A percentile compares a stretch with the other conserved stretches of the same genome.
These are phyloP conservation scores for Naegleria gruberi DNA, from an alignment of 208 protist genomes.

Conservation along the genomic window DNA sequence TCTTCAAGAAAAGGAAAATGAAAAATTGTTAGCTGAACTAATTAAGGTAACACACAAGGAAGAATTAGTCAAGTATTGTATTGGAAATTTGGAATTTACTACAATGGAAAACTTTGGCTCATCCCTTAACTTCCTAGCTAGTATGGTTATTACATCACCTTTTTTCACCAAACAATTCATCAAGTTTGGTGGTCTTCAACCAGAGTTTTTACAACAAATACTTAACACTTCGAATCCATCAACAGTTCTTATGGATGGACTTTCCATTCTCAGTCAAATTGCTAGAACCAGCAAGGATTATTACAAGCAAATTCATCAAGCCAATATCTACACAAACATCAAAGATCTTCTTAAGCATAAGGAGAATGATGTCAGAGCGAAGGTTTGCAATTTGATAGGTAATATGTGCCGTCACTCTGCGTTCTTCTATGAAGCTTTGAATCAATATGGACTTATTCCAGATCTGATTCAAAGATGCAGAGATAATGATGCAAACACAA, in stretches of 20 bases:
- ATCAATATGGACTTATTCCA: conserved; percentile 55
- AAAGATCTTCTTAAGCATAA: conserved; percentile 53
- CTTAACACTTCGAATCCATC: conserved; percentile 63
- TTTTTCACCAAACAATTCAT: conserved; percentile 70
- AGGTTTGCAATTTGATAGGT: conserved; percentile 83
- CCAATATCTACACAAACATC: conserved; percentile 62
- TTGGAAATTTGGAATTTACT: conserved; percentile 63
- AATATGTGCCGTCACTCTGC: conserved; percentile 84
- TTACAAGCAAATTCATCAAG: conserved; percentile 67
- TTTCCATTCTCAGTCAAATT: conserved; percentile 78
- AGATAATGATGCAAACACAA: conserved; percentile 64
- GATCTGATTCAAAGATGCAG: conserved; percentile 65
- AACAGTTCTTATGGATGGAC: conserved; percentile 62
- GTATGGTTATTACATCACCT: conserved; percentile 59
- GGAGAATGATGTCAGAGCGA: conserved; percentile 66
- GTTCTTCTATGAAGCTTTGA: conserved; percentile 75
- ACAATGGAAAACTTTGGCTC: conserved; percentile 64
- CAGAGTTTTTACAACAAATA: conserved; percentile 53
- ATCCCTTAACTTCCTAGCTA: conserved; percentile 67
- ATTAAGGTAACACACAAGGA: conserved; percentile 64
- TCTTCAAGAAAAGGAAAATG: conserved; percentile 31
- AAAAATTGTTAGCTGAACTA: conserved; percentile 52
- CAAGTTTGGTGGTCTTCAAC: conserved; percentile 65
- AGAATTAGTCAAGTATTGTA: conserved; percentile 60
- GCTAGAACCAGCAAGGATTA: conserved; percentile 68